Percentiles rank a stretch among this genome's conserved stretches.
These are phyloP conservation scores for Carex pumila DNA, from an alignment of 176 grass and related monocot genomes.

Conservation along the genomic window DNA sequence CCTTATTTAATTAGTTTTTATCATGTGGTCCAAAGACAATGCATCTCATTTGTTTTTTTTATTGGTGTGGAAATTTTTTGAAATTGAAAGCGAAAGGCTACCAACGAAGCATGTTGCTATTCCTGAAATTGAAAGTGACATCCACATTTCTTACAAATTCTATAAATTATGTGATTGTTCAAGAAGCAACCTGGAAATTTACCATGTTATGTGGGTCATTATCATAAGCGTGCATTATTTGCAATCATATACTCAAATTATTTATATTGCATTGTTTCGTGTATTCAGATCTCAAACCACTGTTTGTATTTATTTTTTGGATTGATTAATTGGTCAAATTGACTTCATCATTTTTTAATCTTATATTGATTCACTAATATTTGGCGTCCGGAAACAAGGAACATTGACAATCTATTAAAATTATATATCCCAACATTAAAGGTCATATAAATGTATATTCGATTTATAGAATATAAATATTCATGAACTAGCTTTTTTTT, in stretches of 20 bases:
- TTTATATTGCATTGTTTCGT: background rate
- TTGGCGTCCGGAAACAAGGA: too few species aligned
- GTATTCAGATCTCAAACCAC: background rate
- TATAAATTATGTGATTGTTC: background rate
- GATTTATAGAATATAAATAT: background rate
- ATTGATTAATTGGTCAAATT: background rate
- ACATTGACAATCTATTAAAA: too few species aligned
- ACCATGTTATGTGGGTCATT: slow-evolving; percentile 10
- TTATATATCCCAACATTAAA: too few species aligned
- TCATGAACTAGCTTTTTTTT: background rate
- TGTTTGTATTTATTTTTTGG: background rate
- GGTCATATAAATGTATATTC: background rate
- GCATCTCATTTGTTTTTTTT: background rate
- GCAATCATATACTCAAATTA: background rate
- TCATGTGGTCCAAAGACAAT: slow-evolving; percentile 5
- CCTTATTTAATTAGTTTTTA: slow-evolving; percentile 6
- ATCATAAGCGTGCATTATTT: slow-evolving; percentile 5
- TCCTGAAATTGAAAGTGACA: slow-evolving; percentile 1
- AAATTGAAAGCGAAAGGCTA: slow-evolving; percentile 17
- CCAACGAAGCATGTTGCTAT: slow-evolving; percentile 15
- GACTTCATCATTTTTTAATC: background rate
- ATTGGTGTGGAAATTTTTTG: background rate
- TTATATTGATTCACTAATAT: background rate
- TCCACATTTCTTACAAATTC: background rate
- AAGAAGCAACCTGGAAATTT: background rate